A percentile compares a stretch with the other conserved stretches of the same genome.
phyloP scores from a whole-genome alignment of 2,329 filamentous ascomycete species.

The Westerdykella ornata region DNA sequence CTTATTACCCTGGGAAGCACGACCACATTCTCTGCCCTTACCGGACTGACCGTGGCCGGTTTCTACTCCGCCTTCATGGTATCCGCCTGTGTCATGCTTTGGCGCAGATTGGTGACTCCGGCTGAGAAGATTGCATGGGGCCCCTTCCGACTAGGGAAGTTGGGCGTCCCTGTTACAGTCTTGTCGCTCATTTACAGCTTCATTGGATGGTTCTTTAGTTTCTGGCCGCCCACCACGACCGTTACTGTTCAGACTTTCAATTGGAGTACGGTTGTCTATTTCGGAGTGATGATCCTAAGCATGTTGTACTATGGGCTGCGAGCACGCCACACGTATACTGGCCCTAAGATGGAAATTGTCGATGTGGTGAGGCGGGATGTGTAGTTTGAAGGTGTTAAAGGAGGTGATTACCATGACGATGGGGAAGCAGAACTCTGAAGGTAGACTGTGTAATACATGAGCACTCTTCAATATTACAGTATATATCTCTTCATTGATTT shows the following conservation, averaged over 20 bases:
- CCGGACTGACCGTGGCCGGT: conserved; percentile 5
- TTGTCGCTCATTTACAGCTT: conserved; percentile 4
- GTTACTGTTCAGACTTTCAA: conserved; percentile 8
- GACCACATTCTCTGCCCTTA: conserved; percentile 7
- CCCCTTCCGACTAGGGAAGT: conserved; percentile 5
- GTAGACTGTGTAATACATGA: no score
- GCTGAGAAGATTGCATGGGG: conserved; percentile 6
- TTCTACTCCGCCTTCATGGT: conserved; percentile 10
- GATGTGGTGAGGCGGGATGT: neutral
- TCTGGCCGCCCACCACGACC: conserved; percentile 4
- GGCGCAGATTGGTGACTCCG: conserved; percentile 1
- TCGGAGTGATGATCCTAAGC: conserved; percentile 5
- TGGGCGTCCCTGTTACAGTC: conserved; percentile 6
- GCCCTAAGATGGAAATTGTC: neutral
- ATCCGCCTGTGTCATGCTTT: conserved; percentile 7
- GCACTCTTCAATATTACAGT: no score
- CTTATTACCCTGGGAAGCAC: conserved; percentile 44
- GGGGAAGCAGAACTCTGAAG: no score
- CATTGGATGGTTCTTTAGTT: conserved; percentile 6
- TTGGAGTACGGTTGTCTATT: conserved; percentile 11
- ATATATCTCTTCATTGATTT: no score
- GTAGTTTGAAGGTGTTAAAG: no score
- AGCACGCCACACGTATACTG: conserved; percentile 4
- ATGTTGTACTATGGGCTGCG: conserved; percentile 5
- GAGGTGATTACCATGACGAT: no score